Conservation (phyloP, 148 eudicot species). For the Silene uniflora region DNA sequence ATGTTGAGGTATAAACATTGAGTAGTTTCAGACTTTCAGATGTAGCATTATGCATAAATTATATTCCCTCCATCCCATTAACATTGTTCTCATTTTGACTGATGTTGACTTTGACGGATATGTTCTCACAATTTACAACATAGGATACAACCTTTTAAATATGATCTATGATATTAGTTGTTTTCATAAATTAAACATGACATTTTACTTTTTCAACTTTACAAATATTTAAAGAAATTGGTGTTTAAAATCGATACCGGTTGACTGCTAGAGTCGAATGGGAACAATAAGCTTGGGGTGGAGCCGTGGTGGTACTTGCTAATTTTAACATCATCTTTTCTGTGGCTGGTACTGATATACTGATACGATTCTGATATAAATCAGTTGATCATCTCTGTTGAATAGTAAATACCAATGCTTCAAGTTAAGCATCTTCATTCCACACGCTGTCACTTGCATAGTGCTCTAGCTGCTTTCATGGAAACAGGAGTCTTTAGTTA, state of each 20-base stretch:
- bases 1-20: slow-evolving; percentile 72
- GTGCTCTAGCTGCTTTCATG: background rate
- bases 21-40: background rate
- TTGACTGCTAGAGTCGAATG: too few relatives aligned
- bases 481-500: background rate
- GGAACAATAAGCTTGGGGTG: too few relatives aligned
- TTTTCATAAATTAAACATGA: too few relatives aligned
- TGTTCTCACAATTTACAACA: too few relatives aligned
- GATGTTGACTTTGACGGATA: too few relatives aligned
- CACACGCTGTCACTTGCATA: background rate
- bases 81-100: too few relatives aligned
- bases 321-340: background rate
- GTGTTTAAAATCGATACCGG: too few relatives aligned
- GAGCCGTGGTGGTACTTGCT: background rate
- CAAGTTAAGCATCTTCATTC: background rate
- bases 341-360: background rate
- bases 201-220: too few relatives aligned
- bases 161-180: too few relatives aligned
- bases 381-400: background rate
- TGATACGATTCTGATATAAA: background rate
- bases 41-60: background rate
- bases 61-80: background rate
- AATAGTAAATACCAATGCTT: slow-evolving; percentile 3
- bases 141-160: too few relatives aligned
- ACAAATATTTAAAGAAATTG: too few relatives aligned